Evolutionary conservation across 495 filamentous ascomycete species (phyloP).

Genomic region (Penicillium salamii): DNA sequence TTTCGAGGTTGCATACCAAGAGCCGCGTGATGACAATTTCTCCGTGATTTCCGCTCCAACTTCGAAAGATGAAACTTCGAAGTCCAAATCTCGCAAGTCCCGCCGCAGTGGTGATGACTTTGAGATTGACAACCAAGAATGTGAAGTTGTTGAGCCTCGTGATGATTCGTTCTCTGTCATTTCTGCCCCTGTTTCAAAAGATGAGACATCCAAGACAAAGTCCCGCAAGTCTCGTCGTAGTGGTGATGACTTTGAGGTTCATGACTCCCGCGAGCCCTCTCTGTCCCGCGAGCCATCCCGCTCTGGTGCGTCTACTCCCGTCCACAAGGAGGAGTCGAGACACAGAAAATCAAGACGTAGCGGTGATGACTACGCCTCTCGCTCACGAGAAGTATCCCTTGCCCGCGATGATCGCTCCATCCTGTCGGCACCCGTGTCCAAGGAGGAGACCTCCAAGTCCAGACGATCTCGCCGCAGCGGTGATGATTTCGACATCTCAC

Average conservation of each 20-base stretch:
- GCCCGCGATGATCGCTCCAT: background rate
- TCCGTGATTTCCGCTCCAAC: background rate
- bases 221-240: constrained; percentile 3
- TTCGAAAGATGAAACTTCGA: background rate
- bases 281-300: background rate
- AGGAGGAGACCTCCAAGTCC: background rate
- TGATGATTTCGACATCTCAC: background rate
- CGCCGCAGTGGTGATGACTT: constrained; percentile 1
- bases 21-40: background rate
- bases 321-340: background rate
- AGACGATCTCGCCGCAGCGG: background rate
- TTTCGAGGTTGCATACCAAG: background rate
- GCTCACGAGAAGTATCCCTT: background rate
- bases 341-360: background rate
- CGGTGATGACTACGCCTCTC: background rate
- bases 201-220: constrained; percentile 3
- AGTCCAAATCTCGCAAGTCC: background rate
- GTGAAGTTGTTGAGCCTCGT: background rate
- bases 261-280: too few species aligned
- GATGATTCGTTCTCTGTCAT: constrained; percentile 7
- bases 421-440: background rate
- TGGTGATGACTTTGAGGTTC: constrained; percentile 4
- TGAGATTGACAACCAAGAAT: background rate
- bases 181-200: constrained; percentile 4
- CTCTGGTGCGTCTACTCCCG: background rate